Evolutionary conservation across 306 rosid genomes (phyloP), one percentile per base, ranked within the genome.

Genomic region (Sesbania bispinosa): DNA sequence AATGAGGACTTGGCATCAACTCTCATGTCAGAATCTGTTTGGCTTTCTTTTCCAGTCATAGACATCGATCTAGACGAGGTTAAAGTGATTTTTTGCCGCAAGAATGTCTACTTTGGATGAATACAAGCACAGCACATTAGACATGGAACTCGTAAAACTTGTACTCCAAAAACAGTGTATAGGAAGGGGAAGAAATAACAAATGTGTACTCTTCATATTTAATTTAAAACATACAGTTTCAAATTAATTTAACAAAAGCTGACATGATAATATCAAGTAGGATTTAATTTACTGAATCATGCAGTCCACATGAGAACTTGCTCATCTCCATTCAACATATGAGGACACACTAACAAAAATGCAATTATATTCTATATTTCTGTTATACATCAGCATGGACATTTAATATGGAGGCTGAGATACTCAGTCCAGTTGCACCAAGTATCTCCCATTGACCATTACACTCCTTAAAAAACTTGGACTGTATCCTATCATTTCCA

Each of bases 31-130:
- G 71, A 51, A 75, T 67, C 81, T 18, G 51, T 54, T 71, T 45
- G 81, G 67, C 79, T 48, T 77, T 79, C 83, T 50, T 72, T 87
- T 15, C 29, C 73, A 21, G 62, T 66, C 30, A 32, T 43, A 33
- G 77, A 60, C 60, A 71, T 72, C 26, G 84, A 67, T 18, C 71
- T 50, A 43, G 88, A 77, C 4, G 92, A 79, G 18, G 80, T 79
- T 71, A 85, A 77, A 85, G 83, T 87, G 76, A 84, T 82, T 86
- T 89, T 92, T 83, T 92, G 97, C 69, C 96, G 86, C 83, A 89
- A 67, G 71, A 92, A 92, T 29, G 96, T 92, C 97, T 92, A 10
- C 68, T 46, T 69, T 4, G 71, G 41, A 76, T 42, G 55, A 60
- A 59, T 75, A 55, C 78, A 73, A 65, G 60, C 58, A 60, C 81